A percentile compares a stretch with the other conserved stretches of the same genome.
phyloP scores from a whole-genome alignment of 139 green algal genomes.

The Gonium pectorale region DNA sequence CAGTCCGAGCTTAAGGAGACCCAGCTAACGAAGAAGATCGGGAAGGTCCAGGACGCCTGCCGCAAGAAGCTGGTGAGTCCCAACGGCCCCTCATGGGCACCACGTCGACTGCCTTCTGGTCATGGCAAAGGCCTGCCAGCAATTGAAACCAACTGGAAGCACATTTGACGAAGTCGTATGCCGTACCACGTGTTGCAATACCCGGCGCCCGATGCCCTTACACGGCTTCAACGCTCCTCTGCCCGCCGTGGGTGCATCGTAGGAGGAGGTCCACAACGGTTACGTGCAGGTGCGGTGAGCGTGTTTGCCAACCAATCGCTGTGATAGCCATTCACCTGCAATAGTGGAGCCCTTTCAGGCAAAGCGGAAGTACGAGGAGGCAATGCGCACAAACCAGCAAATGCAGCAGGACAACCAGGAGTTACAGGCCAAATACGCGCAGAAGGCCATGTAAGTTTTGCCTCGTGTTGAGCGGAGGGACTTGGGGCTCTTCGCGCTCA shows the following conservation, averaged over 20 bases:
- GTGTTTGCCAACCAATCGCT: too few species aligned
- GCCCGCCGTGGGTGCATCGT: too few species aligned
- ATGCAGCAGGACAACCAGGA: constrained; percentile 74
- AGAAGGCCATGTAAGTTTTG: constrained; percentile 81
- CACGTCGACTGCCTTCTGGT: too few species aligned
- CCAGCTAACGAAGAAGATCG: constrained; percentile 69
- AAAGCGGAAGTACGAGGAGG: constrained; percentile 80
- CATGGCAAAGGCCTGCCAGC: too few species aligned
- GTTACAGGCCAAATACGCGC: constrained; percentile 80
- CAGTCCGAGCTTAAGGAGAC: constrained; percentile 46
- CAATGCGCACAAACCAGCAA: constrained; percentile 57
- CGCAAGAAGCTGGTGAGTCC: constrained; percentile 71
- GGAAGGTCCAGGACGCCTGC: constrained; percentile 71
- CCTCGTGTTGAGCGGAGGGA: too few species aligned
- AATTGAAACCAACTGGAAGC: too few species aligned
- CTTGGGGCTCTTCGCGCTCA: too few species aligned
- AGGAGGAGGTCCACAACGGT: constrained; percentile 72
- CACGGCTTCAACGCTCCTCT: too few species aligned
- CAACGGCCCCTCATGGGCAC: too few species aligned
- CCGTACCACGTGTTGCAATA: too few species aligned
- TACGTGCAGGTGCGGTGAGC: constrained; percentile 56
- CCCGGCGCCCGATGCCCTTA: too few species aligned
- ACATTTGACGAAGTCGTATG: too few species aligned
- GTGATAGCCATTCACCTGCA: neutral
- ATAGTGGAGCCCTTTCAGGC: constrained; percentile 49